Conservation (phyloP, 2,329 filamentous ascomycete species). For the Aureobasidium namibiae region DNA sequence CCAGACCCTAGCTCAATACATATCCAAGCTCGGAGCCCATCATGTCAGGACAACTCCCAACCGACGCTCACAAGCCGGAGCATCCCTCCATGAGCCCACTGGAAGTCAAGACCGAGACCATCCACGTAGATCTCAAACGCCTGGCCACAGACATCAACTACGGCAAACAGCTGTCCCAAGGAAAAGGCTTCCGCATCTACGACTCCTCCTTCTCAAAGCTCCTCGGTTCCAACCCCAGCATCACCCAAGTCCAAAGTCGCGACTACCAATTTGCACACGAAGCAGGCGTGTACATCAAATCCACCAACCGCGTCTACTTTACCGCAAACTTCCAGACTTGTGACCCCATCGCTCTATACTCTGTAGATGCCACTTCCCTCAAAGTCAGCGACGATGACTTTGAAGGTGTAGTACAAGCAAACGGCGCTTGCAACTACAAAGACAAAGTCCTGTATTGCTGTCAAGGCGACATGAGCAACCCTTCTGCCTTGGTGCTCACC, state of each 20-base stretch:
- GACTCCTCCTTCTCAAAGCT: neutral
- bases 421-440: constrained; percentile 19
- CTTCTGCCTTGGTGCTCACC: constrained; percentile 14
- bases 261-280: constrained; percentile 25
- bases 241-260: constrained; percentile 8
- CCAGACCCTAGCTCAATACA: neutral
- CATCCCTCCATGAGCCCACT: neutral
- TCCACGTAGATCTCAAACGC: constrained; percentile 9
- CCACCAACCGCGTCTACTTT: constrained; percentile 26
- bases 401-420: constrained; percentile 14
- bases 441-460: constrained; percentile 18
- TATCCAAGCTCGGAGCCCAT: neutral
- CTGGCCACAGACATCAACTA: constrained; percentile 6
- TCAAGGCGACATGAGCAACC: constrained; percentile 17
- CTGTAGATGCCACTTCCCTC: constrained; percentile 19
- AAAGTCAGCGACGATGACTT: constrained; percentile 10
- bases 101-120: neutral
- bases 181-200: constrained; percentile 6
- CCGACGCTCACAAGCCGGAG: neutral
- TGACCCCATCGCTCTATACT: constrained; percentile 18
- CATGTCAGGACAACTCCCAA: neutral
- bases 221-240: neutral
- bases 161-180: neutral
- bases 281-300: constrained; percentile 19
- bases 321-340: constrained; percentile 24